Percentiles rank a stretch among this genome's conserved stretches.
phyloP scores from a whole-genome alignment of 805 yeast genomes.

The Wickerhamiella hasegawae region DNA sequence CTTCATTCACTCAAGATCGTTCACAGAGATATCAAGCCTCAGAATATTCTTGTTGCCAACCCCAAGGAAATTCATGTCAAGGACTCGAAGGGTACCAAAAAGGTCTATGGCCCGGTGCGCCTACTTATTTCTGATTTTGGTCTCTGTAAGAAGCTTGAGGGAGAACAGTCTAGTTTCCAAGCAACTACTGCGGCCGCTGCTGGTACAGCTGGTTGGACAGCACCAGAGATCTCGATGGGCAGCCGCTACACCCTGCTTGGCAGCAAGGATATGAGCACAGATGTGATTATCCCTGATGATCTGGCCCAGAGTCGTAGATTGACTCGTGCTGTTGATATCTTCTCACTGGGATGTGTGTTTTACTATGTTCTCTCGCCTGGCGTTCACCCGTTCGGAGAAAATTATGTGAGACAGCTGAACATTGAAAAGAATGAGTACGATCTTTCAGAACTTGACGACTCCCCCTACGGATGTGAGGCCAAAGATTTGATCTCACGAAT shows the following conservation, averaged over 20 bases:
- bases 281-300: constrained; percentile 11
- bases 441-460: constrained; percentile 30
- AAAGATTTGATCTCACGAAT: constrained; percentile 53
- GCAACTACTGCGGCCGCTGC: constrained; percentile 89
- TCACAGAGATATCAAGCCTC: constrained; percentile 90
- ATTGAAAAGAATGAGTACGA: constrained; percentile 53
- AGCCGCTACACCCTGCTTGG: not conserved
- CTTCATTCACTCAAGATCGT: constrained; percentile 81
- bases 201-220: constrained; percentile 97
- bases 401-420: constrained; percentile 75
- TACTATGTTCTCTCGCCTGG: constrained; percentile 75
- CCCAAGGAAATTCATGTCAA: constrained; percentile 23
- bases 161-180: constrained; percentile 82
- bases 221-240: constrained; percentile 50
- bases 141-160: constrained; percentile 76
- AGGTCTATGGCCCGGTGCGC: constrained; percentile 32
- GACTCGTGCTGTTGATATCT: constrained; percentile 83
- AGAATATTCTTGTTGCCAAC: constrained; percentile 72
- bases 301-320: constrained; percentile 34
- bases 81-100: constrained; percentile 8
- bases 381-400: constrained; percentile 87
- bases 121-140: constrained; percentile 91
- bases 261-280: not conserved
- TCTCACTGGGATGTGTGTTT: constrained; percentile 88
- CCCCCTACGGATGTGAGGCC: constrained; percentile 43